Base-by-base conservation (phyloP, 148 eudicot species). In the Rhododendron molle region DNA sequence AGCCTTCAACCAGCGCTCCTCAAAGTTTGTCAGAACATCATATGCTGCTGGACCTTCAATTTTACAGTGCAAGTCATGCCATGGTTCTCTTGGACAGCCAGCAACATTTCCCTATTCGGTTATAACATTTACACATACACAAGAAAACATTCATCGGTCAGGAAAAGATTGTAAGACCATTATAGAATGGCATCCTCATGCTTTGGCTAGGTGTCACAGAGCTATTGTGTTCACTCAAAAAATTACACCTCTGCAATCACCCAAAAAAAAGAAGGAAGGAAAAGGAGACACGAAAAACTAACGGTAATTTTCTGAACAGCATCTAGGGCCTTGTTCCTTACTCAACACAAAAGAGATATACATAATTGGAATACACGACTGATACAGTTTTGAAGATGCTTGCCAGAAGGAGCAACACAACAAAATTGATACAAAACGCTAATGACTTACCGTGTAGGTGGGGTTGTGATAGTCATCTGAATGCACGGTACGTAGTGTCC, bases 41-140 rank as follows among this genome's bases (percentile, higher is more conserved):
- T 94, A 97, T 83, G 99, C 98, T 38, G 99, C 99, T 1, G 98
- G 98, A 47, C 99, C 99, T 58, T 95, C 98, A 88, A 95, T 94
- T 89, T 93, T 97, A 83, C 92, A 89, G 86, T 97, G 99, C 93
- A 97, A 84, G 85, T 97, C 99, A 90, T 97, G 99, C 99, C 99
- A 97, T 82, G 99, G 99, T 85, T 97, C 96, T 92, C 99, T 94
- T 86, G 98, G 99, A 87, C 95, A 92, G 73, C 94, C 99, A 58
- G 89, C 85, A 80, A 86, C 85, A 86, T 69, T 91, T 4, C 98
- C 99, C 99, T 97, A 91, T 91, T 82, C 60, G 78, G 28, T 50
- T 47, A 43, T 13, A 78, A 71, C 21, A 78, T 9, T 30, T 74
- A 71, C 67, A 69, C 56, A 54, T 69, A 21, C 71, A 76, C 46